Conservation (phyloP, 768 basidiomycete species). For the Neoboletus brunneissimus region DNA sequence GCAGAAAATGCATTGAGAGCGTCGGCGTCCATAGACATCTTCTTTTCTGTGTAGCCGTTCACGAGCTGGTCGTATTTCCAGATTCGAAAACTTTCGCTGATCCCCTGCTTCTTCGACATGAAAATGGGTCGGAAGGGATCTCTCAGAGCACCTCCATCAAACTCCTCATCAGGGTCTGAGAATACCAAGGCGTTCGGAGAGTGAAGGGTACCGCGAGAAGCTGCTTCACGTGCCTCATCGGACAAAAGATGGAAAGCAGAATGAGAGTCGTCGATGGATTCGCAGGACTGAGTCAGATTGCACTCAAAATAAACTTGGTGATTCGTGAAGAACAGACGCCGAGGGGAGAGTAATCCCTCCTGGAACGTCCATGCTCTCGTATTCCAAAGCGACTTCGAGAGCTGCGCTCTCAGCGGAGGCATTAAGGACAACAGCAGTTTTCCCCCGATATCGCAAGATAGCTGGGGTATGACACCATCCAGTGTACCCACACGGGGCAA, state of each 20-base stretch:
- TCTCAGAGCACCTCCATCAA: neutral
- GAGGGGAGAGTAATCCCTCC: neutral
- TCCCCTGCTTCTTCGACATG: neutral
- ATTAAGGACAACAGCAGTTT: neutral
- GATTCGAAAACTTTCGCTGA: neutral
- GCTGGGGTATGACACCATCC: neutral
- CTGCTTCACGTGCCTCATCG: neutral
- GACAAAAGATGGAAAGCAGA: neutral
- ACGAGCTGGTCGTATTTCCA: slow-evolving; percentile 1
- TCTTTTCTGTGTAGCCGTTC: neutral
- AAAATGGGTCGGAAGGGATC: slow-evolving; percentile 2
- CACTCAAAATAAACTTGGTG: neutral
- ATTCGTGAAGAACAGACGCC: neutral
- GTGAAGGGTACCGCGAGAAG: neutral
- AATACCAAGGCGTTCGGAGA: neutral
- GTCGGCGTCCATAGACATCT: neutral
- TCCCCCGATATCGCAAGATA: neutral
- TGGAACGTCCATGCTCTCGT: slow-evolving; percentile 5
- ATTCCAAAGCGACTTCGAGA: neutral
- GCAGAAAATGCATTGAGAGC: neutral
- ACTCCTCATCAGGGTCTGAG: neutral
- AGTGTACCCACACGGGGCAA: neutral
- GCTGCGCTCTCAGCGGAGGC: neutral
- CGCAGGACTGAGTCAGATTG: neutral
- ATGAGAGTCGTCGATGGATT: neutral